phyloP scores from a whole-genome alignment of 768 basidiomycete genomes.

The Naganishia vaughanmartiniae region DNA sequence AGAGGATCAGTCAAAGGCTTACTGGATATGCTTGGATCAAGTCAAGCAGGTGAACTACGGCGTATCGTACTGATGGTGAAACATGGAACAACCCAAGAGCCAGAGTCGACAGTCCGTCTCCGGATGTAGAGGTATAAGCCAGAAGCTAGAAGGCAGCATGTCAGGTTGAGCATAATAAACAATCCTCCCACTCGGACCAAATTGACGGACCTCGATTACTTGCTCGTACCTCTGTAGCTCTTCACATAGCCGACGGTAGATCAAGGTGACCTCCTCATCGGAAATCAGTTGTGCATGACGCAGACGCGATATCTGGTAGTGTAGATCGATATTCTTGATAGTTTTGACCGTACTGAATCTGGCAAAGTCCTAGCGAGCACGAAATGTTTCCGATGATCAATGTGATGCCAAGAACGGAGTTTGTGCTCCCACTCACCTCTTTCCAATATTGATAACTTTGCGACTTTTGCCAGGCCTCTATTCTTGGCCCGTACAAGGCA shows the following conservation, averaged over 20 bases:
- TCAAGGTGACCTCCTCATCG: slow-evolving; percentile 70
- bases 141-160: slow-evolving; percentile 62
- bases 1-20: slow-evolving; percentile 43
- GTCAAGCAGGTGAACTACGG: slow-evolving; percentile 79
- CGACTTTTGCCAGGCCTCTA: slow-evolving; percentile 90
- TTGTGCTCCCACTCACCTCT: slow-evolving; percentile 57
- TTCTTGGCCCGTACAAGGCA: slow-evolving; percentile 70
- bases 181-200: neutral
- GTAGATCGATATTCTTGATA: slow-evolving; percentile 76
- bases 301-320: slow-evolving; percentile 80
- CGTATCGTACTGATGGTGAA: slow-evolving; percentile 61
- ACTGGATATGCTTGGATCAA: slow-evolving; percentile 74
- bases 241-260: slow-evolving; percentile 71
- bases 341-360: slow-evolving; percentile 59
- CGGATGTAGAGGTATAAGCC: slow-evolving; percentile 68
- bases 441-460: slow-evolving; percentile 72
- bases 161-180: neutral
- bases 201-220: slow-evolving; percentile 68
- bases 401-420: neutral
- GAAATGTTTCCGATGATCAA: neutral
- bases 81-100: slow-evolving; percentile 88
- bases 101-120: slow-evolving; percentile 77
- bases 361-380: slow-evolving; percentile 63
- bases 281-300: slow-evolving; percentile 69
- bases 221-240: slow-evolving; percentile 79